These are phyloP conservation scores for Peronospora destructor DNA, from an alignment of 352 stramenopile species.

Conservation along the genomic window DNA sequence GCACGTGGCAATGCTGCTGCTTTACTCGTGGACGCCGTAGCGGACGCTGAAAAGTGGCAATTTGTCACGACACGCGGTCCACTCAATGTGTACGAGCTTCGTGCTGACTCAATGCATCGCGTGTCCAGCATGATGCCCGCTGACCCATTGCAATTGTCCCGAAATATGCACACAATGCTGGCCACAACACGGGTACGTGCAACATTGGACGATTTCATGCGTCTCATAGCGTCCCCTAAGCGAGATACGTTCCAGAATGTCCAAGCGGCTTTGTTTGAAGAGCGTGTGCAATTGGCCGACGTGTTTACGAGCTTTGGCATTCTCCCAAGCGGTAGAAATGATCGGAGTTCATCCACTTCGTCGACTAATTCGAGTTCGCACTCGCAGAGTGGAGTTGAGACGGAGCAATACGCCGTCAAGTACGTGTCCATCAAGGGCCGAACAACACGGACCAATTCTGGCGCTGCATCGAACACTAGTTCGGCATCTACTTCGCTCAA, in stretches of 20 bases:
- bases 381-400: constrained; percentile 17
- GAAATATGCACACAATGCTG: constrained; percentile 48
- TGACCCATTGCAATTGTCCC: constrained; percentile 19
- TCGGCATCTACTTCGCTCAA: constrained; percentile 33
- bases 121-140: constrained; percentile 45
- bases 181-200: constrained; percentile 48
- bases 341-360: constrained; percentile 24
- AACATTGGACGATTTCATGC: constrained; percentile 65
- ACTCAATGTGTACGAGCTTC: constrained; percentile 55
- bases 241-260: constrained; percentile 54
- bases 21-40: constrained; percentile 51
- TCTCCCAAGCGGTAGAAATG: constrained; percentile 5
- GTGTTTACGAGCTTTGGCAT: constrained; percentile 54
- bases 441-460: constrained; percentile 11
- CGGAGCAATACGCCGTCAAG: constrained; percentile 49
- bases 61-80: constrained; percentile 35
- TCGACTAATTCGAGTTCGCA: constrained; percentile 20
- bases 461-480: constrained; percentile 7
- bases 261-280: constrained; percentile 48
- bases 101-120: constrained; percentile 33
- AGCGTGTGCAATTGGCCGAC: constrained; percentile 48
- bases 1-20: constrained; percentile 47
- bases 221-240: constrained; percentile 34
- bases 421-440: constrained; percentile 44
- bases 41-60: constrained; percentile 59